phyloP scores from a whole-genome alignment of 2,329 filamentous ascomycete species.

The Sarocladiaceae sp. region DNA sequence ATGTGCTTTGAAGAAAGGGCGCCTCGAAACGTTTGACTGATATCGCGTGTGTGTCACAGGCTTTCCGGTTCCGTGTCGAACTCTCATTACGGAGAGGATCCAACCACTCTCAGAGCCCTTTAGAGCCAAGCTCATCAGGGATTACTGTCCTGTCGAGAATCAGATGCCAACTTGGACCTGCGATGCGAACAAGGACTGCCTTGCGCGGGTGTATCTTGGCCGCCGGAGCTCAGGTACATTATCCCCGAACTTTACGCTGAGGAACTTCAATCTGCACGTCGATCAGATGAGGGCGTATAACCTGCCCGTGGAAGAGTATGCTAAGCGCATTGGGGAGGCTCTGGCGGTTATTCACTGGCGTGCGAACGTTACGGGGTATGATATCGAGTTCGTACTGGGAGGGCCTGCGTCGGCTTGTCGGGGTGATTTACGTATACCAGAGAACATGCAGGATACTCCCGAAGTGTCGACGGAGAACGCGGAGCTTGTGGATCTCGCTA shows the following conservation, averaged over 20 bases:
- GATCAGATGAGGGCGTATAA: constrained; percentile 17
- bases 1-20: too few relatives aligned
- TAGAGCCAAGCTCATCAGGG: constrained; percentile 17
- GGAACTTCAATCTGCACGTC: constrained; percentile 19
- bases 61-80: constrained; percentile 16
- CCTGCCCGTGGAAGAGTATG: constrained; percentile 12
- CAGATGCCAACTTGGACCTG: not conserved
- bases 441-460: not conserved
- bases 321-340: constrained; percentile 16
- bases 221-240: constrained; percentile 9
- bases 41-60: not conserved
- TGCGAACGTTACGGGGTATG: constrained; percentile 16
- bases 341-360: constrained; percentile 20
- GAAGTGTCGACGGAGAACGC: not conserved
- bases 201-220: constrained; percentile 17
- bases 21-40: too few relatives aligned
- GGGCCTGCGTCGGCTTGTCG: not conserved
- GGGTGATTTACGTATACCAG: too few relatives aligned
- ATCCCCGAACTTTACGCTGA: constrained; percentile 15
- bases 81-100: constrained; percentile 20
- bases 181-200: constrained; percentile 16
- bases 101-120: constrained; percentile 17
- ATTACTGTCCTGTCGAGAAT: constrained; percentile 13
- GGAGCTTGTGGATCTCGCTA: too few relatives aligned
- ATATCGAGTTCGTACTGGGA: constrained; percentile 19